These are phyloP conservation scores for Amaranthus cruentus DNA, from an alignment of 148 eudicot genomes.

Conservation along the genomic window DNA sequence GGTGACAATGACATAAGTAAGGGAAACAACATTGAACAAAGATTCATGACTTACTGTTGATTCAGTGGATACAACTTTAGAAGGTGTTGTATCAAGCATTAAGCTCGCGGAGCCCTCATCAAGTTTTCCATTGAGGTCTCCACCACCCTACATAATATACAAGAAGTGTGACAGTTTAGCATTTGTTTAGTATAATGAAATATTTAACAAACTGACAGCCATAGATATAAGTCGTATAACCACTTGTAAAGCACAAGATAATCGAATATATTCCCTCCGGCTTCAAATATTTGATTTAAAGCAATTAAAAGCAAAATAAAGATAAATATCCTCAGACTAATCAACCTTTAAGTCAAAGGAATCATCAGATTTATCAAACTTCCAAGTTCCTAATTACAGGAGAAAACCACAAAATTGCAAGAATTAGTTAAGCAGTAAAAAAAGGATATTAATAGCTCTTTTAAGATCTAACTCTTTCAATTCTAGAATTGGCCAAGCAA, in stretches of 20 bases:
- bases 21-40: background rate
- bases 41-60: constrained; percentile 58
- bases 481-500: too few species aligned
- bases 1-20: background rate
- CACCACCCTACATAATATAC: constrained; percentile 46
- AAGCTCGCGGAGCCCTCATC: constrained; percentile 73
- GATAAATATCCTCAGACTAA: background rate
- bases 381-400: background rate
- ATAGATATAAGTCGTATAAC: background rate
- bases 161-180: background rate
- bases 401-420: background rate
- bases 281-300: background rate
- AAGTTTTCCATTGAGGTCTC: constrained; percentile 70
- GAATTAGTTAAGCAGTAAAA: background rate
- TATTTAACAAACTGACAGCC: constrained; percentile 1
- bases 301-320: background rate
- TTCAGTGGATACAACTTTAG: constrained; percentile 86
- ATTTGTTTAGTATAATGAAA: background rate
- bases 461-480: too few species aligned
- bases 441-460: too few species aligned
- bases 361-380: background rate
- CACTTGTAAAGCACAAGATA: background rate
- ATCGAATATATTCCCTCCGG: background rate
- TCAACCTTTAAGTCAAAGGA: background rate
- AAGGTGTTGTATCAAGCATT: constrained; percentile 81